phyloP scores from a whole-genome alignment of 164 flowering plant genomes.

The Nymphaea thermarum region DNA sequence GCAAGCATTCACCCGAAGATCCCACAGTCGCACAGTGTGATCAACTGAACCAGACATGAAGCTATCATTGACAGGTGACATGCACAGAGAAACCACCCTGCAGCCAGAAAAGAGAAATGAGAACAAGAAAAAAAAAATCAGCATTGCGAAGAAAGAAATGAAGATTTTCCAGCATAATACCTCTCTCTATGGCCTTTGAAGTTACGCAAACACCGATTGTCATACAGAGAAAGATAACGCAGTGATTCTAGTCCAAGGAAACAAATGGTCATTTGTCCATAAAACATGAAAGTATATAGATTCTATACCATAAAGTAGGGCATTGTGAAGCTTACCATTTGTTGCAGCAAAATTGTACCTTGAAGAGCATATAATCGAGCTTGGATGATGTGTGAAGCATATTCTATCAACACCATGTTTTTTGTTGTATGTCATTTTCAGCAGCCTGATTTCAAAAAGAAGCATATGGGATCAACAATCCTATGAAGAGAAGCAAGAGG shows the following conservation, averaged over 20 bases:
- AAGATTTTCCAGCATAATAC: conserved; percentile 20
- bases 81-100: conserved; percentile 90
- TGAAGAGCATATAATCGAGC: conserved; percentile 89
- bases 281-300: neutral
- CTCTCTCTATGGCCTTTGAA: conserved; percentile 96
- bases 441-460: conserved; percentile 32
- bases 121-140: no score
- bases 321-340: conserved; percentile 40
- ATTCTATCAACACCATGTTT: conserved; percentile 87
- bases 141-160: no score
- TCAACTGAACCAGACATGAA: conserved; percentile 99
- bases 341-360: conserved; percentile 55
- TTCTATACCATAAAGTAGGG: neutral
- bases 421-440: conserved; percentile 92
- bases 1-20: conserved; percentile 96
- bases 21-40: conserved; percentile 92
- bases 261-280: neutral
- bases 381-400: conserved; percentile 97
- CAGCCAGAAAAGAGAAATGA: conserved; percentile 1
- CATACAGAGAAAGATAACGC: conserved; percentile 92
- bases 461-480: no score
- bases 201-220: conserved; percentile 92
- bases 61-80: conserved; percentile 97
- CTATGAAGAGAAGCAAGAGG: no score
- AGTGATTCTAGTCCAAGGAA: conserved; percentile 51